Evolutionary conservation across 2,329 filamentous ascomycete genomes (phyloP).

Genomic region (Aspergillus hiratsukae): DNA sequence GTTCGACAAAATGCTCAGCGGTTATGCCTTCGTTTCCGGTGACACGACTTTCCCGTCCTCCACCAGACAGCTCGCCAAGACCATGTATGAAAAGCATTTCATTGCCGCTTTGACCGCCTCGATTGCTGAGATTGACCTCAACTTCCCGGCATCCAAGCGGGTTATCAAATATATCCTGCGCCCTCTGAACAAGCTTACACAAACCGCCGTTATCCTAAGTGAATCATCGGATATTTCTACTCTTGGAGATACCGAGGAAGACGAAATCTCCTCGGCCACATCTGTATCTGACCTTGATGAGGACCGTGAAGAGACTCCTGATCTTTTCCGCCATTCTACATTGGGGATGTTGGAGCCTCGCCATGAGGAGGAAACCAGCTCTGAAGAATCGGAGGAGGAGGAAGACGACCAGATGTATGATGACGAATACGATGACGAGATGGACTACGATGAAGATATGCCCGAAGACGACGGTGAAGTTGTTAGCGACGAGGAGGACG

Average conservation of each 20-base stretch:
- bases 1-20: constrained; percentile 86
- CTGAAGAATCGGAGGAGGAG: constrained; percentile 63
- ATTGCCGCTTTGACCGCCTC: constrained; percentile 83
- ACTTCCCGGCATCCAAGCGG: constrained; percentile 86
- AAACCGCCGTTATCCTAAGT: constrained; percentile 80
- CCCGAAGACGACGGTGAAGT: constrained; percentile 77
- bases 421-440: constrained; percentile 80
- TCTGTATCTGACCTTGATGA: constrained; percentile 86
- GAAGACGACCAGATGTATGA: constrained; percentile 93
- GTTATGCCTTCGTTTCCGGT: constrained; percentile 62
- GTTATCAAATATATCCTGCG: constrained; percentile 95
- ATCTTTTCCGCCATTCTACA: constrained; percentile 93
- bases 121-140: constrained; percentile 91
- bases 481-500: constrained; percentile 83
- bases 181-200: constrained; percentile 80
- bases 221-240: constrained; percentile 69
- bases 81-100: constrained; percentile 99
- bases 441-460: constrained; percentile 86
- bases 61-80: constrained; percentile 77
- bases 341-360: constrained; percentile 88
- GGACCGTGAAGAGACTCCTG: constrained; percentile 88
- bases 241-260: constrained; percentile 68
- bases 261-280: constrained; percentile 81
- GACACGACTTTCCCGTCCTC: constrained; percentile 51
- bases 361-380: constrained; percentile 75